Evolutionary conservation across 2,329 filamentous ascomycete species (phyloP), one percentile per base, ranked within the genome.

Genomic region (Metarhizium humberi): DNA sequence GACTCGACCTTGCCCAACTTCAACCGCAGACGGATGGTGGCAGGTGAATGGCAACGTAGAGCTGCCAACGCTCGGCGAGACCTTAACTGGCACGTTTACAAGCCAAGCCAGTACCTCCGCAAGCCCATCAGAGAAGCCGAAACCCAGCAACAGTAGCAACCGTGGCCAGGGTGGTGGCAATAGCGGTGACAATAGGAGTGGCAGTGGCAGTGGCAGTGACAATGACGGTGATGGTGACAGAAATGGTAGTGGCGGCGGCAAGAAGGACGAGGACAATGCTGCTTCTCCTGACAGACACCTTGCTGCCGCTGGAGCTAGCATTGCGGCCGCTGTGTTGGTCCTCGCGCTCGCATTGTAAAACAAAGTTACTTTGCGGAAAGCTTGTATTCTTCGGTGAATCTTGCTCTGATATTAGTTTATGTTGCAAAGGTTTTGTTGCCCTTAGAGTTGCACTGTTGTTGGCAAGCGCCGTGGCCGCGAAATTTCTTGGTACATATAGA

Each of bases 21-120:
- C 82, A 32, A 92, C 88, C 0, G 64, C 77, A 1, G 81, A 78
- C 30, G 81, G 82, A 36, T 96, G 90, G 91, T 96, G 90, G 90
- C 75, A 83, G 20, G 82, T 95, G 3, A 73, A 89, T 62, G 85
- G 87, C 16, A 82, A 84, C 59, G 82, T 86, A 3, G 69, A 79
- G 13, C 76, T 95, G 29, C 90, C 91, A 0, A 84, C 81, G 2
- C 62, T 94, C 7, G 88, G 85, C 14, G 76, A 84, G 62, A 75
- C 72, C 3, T 64, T 73, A 46, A 67, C 61, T 13, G 69, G 70
- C 7, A 62, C 60, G 16, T 62, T 56, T 38, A 58, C 56, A 6
- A 52, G 53, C 13, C 55, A 52, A 32, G 58, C 63, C 30, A 63
- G 56, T 16, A 55, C 57, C 29, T 60, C 59, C 16, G 55, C 55